Evolutionary conservation across 2,329 filamentous ascomycete species (phyloP).

Genomic region (Beauveria sp.): DNA sequence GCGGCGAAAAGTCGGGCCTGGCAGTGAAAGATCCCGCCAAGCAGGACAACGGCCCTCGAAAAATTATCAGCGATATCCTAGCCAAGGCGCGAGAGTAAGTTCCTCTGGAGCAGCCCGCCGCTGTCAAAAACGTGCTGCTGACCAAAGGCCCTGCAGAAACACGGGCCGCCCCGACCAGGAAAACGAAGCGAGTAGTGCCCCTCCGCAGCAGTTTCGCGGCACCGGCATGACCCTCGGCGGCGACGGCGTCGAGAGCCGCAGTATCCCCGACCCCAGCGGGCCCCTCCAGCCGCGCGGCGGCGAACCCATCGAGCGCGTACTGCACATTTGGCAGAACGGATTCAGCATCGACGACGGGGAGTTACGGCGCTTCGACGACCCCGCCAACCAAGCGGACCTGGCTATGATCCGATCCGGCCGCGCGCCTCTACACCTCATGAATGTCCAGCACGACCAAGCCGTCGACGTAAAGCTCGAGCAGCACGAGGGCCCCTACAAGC

Average conservation of each 20-base stretch:
- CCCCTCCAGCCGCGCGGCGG: conserved; percentile 20
- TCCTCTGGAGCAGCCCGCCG: neutral
- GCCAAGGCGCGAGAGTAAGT: conserved; percentile 55
- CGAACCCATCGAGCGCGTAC: conserved; percentile 55
- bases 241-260: conserved; percentile 63
- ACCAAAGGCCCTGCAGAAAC: conserved; percentile 37
- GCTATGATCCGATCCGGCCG: conserved; percentile 70
- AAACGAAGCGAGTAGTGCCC: conserved; percentile 42
- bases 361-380: conserved; percentile 71
- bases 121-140: too few relatives aligned
- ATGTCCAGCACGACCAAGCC: conserved; percentile 65
- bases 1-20: conserved; percentile 74
- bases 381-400: conserved; percentile 62
- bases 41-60: conserved; percentile 40
- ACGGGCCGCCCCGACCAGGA: conserved; percentile 46
- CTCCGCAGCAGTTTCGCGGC: conserved; percentile 54
- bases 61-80: conserved; percentile 55
- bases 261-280: conserved; percentile 53
- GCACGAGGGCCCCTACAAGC: conserved; percentile 62
- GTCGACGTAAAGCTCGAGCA: conserved; percentile 74
- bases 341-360: conserved; percentile 80
- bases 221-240: conserved; percentile 70
- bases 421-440: conserved; percentile 70
- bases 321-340: conserved; percentile 77
- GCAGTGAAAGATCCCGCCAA: conserved; percentile 56